phyloP scores from a whole-genome alignment of 2,329 filamentous ascomycete species.

The Aaosphaeria arxii region DNA sequence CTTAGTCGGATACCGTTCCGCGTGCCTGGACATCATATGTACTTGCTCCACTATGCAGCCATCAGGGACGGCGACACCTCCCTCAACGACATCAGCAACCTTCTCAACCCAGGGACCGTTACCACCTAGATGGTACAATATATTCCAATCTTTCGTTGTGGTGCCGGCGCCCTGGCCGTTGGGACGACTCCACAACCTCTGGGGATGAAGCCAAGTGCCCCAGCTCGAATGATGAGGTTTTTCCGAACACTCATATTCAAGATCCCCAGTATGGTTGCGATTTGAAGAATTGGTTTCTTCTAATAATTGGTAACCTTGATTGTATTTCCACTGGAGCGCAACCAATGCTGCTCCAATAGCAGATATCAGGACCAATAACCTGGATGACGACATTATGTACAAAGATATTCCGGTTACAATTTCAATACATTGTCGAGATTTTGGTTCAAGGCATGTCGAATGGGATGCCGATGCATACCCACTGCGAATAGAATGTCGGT shows the following conservation, averaged over 20 bases:
- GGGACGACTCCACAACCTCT: constrained; percentile 10
- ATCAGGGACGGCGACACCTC: constrained; percentile 43
- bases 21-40: constrained; percentile 61
- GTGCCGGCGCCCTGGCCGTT: constrained; percentile 21
- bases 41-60: constrained; percentile 55
- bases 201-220: constrained; percentile 34
- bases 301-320: neutral
- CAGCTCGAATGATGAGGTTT: constrained; percentile 34
- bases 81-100: constrained; percentile 37
- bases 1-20: constrained; percentile 55
- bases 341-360: constrained; percentile 3
- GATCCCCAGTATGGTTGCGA: constrained; percentile 12
- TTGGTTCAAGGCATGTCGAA: too few relatives aligned
- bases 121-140: constrained; percentile 54
- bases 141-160: constrained; percentile 43
- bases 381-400: too few relatives aligned
- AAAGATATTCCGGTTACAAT: too few relatives aligned
- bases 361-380: neutral
- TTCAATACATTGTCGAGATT: too few relatives aligned
- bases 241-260: constrained; percentile 20
- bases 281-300: neutral
- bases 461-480: too few relatives aligned
- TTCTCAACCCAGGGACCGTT: constrained; percentile 57
- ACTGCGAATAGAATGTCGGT: too few relatives aligned
- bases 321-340: constrained; percentile 6